Evolutionary conservation across 1,139 yeast species (phyloP).

Genomic region (Scheffersomyces lignicola): DNA sequence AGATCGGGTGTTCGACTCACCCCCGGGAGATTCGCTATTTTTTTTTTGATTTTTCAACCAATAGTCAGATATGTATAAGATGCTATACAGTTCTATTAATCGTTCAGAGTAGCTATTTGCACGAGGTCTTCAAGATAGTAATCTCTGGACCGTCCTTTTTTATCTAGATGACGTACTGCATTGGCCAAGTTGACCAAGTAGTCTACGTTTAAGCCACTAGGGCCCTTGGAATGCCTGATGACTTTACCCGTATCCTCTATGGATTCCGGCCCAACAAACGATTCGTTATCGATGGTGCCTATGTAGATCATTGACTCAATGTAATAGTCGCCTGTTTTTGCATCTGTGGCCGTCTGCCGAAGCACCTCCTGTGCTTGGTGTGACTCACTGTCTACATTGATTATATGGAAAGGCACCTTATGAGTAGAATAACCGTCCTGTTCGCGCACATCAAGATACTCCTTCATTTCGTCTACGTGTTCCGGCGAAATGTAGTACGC

Average conservation of each 20-base stretch:
- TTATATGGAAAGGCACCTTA: slow-evolving; percentile 62
- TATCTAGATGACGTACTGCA: slow-evolving; percentile 53
- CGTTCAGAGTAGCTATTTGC: slow-evolving; percentile 7
- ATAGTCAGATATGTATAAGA: background rate
- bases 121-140: slow-evolving; percentile 39
- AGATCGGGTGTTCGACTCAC: slow-evolving; percentile 87
- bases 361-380: slow-evolving; percentile 12
- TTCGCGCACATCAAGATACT: slow-evolving; percentile 77
- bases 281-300: slow-evolving; percentile 77
- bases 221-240: slow-evolving; percentile 62
- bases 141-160: slow-evolving; percentile 28
- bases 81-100: background rate
- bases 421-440: slow-evolving; percentile 85
- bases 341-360: slow-evolving; percentile 19
- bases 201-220: slow-evolving; percentile 79
- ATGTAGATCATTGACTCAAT: slow-evolving; percentile 74
- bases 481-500: slow-evolving; percentile 77
- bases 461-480: slow-evolving; percentile 58
- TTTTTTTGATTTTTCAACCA: slow-evolving; percentile 3
- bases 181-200: slow-evolving; percentile 58
- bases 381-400: slow-evolving; percentile 24
- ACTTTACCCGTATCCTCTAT: slow-evolving; percentile 57
- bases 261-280: slow-evolving; percentile 82
- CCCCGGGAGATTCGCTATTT: slow-evolving; percentile 59
- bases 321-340: slow-evolving; percentile 33